These are phyloP conservation scores for Kodamaea alishanica DNA, from an alignment of 1,139 yeast species.

Conservation along the genomic window DNA sequence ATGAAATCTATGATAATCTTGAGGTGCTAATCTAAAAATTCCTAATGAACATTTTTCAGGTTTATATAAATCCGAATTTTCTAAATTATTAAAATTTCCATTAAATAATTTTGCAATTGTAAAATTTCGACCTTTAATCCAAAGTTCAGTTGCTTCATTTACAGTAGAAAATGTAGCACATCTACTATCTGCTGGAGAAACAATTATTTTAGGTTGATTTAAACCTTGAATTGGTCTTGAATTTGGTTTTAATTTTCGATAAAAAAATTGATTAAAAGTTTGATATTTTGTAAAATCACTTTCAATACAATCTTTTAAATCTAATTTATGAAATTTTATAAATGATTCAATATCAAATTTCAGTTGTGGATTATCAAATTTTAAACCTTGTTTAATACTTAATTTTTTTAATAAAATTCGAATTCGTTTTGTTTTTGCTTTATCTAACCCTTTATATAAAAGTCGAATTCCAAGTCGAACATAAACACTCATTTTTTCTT, in stretches of 20 bases:
- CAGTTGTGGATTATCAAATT: conserved; percentile 72
- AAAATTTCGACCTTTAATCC: conserved; percentile 89
- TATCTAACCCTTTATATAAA: conserved; percentile 69
- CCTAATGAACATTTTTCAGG: conserved; percentile 58
- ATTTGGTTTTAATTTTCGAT: conserved; percentile 67
- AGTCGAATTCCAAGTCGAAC: conserved; percentile 84
- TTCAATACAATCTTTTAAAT: conserved; percentile 62
- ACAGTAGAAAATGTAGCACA: conserved; percentile 67
- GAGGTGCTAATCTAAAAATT: conserved; percentile 89
- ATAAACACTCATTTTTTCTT: conserved; percentile 88
- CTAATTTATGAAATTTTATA: conserved; percentile 74
- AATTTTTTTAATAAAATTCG: conserved; percentile 56
- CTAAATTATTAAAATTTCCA: conserved; percentile 50
- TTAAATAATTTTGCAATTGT: conserved; percentile 63
- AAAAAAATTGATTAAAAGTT: conserved; percentile 88
- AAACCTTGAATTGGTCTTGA: conserved; percentile 68
- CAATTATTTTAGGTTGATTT: conserved; percentile 45
- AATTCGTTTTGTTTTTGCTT: conserved; percentile 53
- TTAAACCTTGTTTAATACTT: conserved; percentile 78
- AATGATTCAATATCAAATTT: conserved; percentile 69
- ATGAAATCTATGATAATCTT: conserved; percentile 94
- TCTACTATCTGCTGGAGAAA: conserved; percentile 88
- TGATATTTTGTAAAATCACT: conserved; percentile 48
- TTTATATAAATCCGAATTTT: conserved; percentile 36
- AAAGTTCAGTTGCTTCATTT: conserved; percentile 63